Evolutionary conservation across 1,139 yeast species (phyloP), one percentile per base, ranked within the genome.

Genomic region (Casaregolazyma lundiana): DNA sequence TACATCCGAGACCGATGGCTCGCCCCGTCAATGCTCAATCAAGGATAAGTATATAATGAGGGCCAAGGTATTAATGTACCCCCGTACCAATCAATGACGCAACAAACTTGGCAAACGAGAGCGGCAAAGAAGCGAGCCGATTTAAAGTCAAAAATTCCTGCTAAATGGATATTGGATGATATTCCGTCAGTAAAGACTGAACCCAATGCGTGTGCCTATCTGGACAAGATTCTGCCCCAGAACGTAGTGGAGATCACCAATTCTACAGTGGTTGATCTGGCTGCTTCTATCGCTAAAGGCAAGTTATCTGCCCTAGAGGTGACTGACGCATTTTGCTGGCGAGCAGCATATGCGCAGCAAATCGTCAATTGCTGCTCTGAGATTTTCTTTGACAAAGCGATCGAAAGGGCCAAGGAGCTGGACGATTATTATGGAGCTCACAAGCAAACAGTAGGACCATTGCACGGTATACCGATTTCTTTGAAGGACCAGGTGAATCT

Each of bases 401-500:
- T 60, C 6, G 60, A 51, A 16, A 54, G 74, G 38, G 78, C 78
- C 5, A 51, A 61, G 38, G 56, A 57, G 29, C 60, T 72, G 11
- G 80, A 76, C 54, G 65, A 61, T 20, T 58, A 60, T 42, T 64
- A 57, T 49, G 56, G 52, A 18, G 46, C 53, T 22, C 62, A 63
- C 13, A 75, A 73, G n/a, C 65, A 65, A 45, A 60, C 69, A 0
- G 56, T 66, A 18, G 79, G 80, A 1, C 74, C 75, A 2, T 57
- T 75, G 34, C 80, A 75, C 55, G 81, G 81, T 2, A 54, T 77
- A n/a, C 81, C 81, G 2, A 61, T 77, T 11, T 72, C 78, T 5
- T 58, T 75, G 42, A 76, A 78, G 55, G 84, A 78, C 62, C 90
- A 84, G 56, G 76, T 81, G 67, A 73, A 76, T 51, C 79, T 70